Evolutionary conservation across 441 rosid genomes (phyloP), one percentile per base, ranked within the genome.

Genomic region (Theobroma grandiflorum): DNA sequence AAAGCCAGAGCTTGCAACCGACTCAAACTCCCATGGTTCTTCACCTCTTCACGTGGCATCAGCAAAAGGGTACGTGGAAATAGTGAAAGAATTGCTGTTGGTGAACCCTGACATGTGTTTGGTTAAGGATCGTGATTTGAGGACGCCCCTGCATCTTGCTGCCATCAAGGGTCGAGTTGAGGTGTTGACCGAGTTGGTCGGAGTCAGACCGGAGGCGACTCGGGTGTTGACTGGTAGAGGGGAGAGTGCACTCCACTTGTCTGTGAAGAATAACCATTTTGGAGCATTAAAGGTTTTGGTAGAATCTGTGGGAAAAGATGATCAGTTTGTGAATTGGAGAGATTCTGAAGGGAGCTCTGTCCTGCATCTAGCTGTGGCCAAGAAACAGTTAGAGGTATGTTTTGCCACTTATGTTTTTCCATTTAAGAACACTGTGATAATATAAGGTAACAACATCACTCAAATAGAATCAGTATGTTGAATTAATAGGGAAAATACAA

Each of bases 21-120:
- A 79, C 65, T 15, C 38, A 2, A 80, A 87, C 81, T 64, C 82
- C 14, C 57, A 64, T 4, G 68, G 78, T n/a, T 61, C 73, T 3
- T 69, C 80, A 9, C 86, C 89, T 5, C 85, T 88, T 61, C 90
- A 88, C 74, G 8, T 86, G 42, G 89, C 83, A 11, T 71, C 87
- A 9, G 84, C 84, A 2, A 71, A 83, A 40, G 87, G 89, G 31
- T 64, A 81, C 65, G 18, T 15, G 10, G 85, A 77, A 63, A 79
- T 80, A 15, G 85, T 84, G 42, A 78, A 81, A 50, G 82, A 64
- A 57, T 82, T 88, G 78, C 4, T 86, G 53, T 9, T 11, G 15
- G 78, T 72, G 14, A 66, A 80, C 9, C 70, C 80, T 4, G 82
- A 78, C 8, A 14, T 72, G 58, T 74, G 83, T 35, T 35, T 57